Evolutionary conservation across 2,329 filamentous ascomycete genomes (phyloP), one percentile per base, ranked within the genome.

Genomic region (Calonectria leucothoes): DNA sequence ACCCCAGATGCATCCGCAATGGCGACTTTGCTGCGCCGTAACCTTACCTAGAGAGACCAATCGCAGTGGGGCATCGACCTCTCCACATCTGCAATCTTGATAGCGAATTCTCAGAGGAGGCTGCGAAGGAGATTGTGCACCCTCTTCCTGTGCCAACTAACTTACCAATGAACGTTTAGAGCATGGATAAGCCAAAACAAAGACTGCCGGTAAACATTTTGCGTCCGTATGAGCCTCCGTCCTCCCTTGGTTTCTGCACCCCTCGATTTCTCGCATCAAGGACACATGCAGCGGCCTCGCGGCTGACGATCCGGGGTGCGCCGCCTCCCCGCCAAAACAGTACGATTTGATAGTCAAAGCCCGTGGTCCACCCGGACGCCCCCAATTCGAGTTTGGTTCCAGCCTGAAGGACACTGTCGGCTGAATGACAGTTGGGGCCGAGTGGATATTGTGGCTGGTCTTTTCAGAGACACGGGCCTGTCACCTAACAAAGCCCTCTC

Each of bases 11-110:
- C 70, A 66, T 70, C 71, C 63, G 74, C 73, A 72, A 69, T 52
- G 63, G 66, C 69, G 64, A 74, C 73, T 68, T 75, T 70, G 71
- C 52, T 63, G 74, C 71, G 66, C 61, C 63, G 73, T 72, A 74
- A 77, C 75, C 75, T 79, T 79, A 72, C 75, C 65, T 64, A 17
- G 64, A 20, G 39, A 74, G 55, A 39, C 78, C 77, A 80, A 80
- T 80, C 76, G 74, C 68, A 66, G 69, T 72, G 51, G 51, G 23
- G 27, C 66, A 42, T 23, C 48, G 29, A 59, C 65, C 74, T 71
- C 78, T 78, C 78, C 78, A 75, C 74, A 80, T 49, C 72, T 61
- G 51, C 72, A 72, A 78, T 77, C 76, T 79, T 77, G 76, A 80
- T 79, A 70, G 55, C 71, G 68, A 69, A 69, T 76, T 75, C 37